phyloP scores from a whole-genome alignment of 371 early-diverging fungal genomes.

The Mucor sp. region DNA sequence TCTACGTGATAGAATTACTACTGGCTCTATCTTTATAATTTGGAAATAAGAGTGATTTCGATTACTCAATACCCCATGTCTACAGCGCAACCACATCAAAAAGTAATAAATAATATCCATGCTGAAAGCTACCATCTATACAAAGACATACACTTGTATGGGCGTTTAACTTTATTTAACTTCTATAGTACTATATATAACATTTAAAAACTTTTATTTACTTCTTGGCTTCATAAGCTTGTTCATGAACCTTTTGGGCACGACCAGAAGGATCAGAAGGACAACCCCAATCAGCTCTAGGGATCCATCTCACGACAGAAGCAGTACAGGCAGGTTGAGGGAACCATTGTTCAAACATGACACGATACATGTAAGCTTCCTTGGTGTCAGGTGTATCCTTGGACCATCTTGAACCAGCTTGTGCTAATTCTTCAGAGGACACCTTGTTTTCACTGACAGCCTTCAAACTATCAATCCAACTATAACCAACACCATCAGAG shows the following conservation, averaged over 20 bases:
- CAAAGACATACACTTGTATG: background rate
- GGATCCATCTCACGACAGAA: conserved; percentile 95
- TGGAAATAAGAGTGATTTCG: too few species aligned
- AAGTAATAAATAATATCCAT: too few species aligned
- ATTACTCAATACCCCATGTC: too few species aligned
- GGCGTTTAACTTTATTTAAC: background rate
- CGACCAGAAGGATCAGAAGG: conserved; percentile 96
- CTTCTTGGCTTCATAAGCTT: conserved; percentile 17
- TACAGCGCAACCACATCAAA: too few species aligned
- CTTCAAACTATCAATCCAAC: conserved; percentile 94
- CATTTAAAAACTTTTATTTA: background rate
- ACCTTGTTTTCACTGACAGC: conserved; percentile 68
- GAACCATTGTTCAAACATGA: conserved; percentile 89
- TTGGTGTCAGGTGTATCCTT: conserved; percentile 92
- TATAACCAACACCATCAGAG: conserved; percentile 96
- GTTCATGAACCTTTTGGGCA: conserved; percentile 89
- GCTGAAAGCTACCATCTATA: background rate
- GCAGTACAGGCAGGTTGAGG: conserved; percentile 88
- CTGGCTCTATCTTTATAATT: too few species aligned
- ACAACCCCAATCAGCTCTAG: conserved; percentile 96
- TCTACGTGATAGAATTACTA: too few species aligned
- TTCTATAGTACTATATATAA: background rate
- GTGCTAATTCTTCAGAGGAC: conserved; percentile 74
- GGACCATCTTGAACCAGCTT: conserved; percentile 74
- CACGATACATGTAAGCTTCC: conserved; percentile 94